phyloP scores from a whole-genome alignment of 768 basidiomycete species.

The Suillus variegatus region DNA sequence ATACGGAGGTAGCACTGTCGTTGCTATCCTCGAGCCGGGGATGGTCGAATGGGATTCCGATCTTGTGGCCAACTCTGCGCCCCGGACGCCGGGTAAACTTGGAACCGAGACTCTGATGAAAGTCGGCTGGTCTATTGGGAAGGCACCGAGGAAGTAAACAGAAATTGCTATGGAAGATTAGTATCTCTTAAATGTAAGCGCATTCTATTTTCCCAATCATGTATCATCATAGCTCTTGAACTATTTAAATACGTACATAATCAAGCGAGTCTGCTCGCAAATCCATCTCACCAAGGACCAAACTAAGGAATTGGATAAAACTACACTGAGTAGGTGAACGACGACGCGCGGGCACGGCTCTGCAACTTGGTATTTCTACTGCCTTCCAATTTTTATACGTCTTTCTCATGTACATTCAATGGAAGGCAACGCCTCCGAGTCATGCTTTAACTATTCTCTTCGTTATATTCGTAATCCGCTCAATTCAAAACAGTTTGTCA shows the following conservation, averaged over 20 bases:
- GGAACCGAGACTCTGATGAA: conserved; percentile 68
- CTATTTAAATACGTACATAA: background rate
- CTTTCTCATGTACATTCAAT: background rate
- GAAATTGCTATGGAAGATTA: background rate
- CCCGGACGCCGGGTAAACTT: conserved; percentile 21
- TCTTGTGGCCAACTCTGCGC: conserved; percentile 50
- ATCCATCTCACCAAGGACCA: background rate
- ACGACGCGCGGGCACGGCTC: background rate
- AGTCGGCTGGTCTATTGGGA: conserved; percentile 35
- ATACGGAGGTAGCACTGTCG: conserved; percentile 78
- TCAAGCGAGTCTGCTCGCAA: background rate
- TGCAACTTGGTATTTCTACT: background rate
- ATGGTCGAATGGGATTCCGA: conserved; percentile 63
- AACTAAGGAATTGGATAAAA: background rate
- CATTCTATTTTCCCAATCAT: background rate
- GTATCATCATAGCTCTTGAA: background rate
- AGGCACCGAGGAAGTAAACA: conserved; percentile 3
- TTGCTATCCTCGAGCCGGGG: conserved; percentile 59
- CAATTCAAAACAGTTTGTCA: background rate
- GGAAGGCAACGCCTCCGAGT: background rate
- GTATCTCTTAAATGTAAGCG: background rate
- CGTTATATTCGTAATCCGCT: background rate
- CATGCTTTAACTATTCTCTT: background rate
- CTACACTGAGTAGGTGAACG: background rate
- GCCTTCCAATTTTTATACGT: background rate